phyloP scores from a whole-genome alignment of 2,329 filamentous ascomycete species.

The Sarocladium brachiariae region DNA sequence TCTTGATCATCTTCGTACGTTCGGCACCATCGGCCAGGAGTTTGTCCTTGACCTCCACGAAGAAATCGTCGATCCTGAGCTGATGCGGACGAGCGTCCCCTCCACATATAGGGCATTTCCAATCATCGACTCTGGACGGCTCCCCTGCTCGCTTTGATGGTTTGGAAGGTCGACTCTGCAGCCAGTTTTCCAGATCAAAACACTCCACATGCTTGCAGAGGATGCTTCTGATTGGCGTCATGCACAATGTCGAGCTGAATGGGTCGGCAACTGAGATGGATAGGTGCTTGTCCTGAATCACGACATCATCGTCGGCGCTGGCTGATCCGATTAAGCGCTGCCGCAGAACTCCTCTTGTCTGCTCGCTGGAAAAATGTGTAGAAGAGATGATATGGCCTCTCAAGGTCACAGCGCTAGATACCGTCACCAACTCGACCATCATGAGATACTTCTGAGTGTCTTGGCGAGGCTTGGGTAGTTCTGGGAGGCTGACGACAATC shows the following conservation, averaged over 20 bases:
- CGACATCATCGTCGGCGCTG: constrained; percentile 55
- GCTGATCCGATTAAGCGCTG: constrained; percentile 29
- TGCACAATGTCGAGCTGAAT: constrained; percentile 58
- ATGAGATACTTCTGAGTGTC: constrained; percentile 41
- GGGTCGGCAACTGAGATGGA: constrained; percentile 58
- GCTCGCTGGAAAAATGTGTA: constrained; percentile 31
- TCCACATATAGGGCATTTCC: constrained; percentile 81
- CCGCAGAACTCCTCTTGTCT: constrained; percentile 53
- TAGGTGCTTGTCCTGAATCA: constrained; percentile 50
- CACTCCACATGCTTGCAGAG: constrained; percentile 75
- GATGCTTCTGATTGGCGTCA: constrained; percentile 62
- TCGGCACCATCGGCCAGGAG: constrained; percentile 29
- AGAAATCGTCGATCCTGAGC: constrained; percentile 68
- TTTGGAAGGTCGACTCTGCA: constrained; percentile 55
- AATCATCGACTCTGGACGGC: constrained; percentile 58
- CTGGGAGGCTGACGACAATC: background rate
- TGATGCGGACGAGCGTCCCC: constrained; percentile 67
- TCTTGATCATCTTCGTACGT: constrained; percentile 23
- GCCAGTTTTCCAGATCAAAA: constrained; percentile 81
- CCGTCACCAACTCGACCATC: constrained; percentile 63
- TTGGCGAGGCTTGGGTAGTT: background rate
- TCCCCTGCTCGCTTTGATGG: constrained; percentile 28
- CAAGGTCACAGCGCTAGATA: constrained; percentile 40
- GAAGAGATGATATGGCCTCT: constrained; percentile 30
- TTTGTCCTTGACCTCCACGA: constrained; percentile 52